Conservation (phyloP, 257 asterid genomes). For the Plantago major region DNA sequence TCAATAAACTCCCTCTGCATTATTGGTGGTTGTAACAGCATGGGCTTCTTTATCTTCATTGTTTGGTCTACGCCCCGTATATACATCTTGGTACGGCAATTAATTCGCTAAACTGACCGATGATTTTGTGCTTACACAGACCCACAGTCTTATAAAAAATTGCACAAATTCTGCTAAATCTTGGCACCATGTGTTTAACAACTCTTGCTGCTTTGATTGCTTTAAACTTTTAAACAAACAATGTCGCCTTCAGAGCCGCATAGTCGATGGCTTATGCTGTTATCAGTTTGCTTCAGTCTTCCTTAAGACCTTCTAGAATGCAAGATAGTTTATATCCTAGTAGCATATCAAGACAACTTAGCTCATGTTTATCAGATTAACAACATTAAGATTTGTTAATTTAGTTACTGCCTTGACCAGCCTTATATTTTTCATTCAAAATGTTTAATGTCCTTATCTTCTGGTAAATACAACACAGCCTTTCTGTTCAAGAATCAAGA, state of each 20-base stretch:
- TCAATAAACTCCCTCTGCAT: constrained; percentile 9
- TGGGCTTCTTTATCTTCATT: not conserved
- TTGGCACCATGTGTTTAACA: constrained; percentile 24
- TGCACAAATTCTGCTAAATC: not conserved
- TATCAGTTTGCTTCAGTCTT: constrained; percentile 20
- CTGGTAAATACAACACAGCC: not conserved
- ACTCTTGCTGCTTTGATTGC: constrained; percentile 22
- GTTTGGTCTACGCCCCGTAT: not conserved
- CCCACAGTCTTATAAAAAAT: not conserved
- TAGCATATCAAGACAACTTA: constrained; percentile 7
- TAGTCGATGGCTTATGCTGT: constrained; percentile 31
- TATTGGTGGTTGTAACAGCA: constrained; percentile 16
- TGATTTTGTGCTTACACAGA: no score
- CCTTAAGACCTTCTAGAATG: constrained; percentile 24
- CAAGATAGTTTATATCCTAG: constrained; percentile 4
- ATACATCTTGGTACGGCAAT: no score
- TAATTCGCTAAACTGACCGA: no score
- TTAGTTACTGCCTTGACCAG: not conserved
- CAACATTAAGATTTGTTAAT: not conserved
- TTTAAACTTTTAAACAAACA: constrained; percentile 10
- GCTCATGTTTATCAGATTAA: constrained; percentile 2
- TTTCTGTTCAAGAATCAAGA: no score
- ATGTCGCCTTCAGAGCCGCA: constrained; percentile 30
- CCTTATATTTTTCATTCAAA: not conserved
- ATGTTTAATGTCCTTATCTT: not conserved